A percentile compares a stretch with the other conserved stretches of the same genome.
Conservation (phyloP, 495 filamentous ascomycete species). For the Podospora didyma region DNA sequence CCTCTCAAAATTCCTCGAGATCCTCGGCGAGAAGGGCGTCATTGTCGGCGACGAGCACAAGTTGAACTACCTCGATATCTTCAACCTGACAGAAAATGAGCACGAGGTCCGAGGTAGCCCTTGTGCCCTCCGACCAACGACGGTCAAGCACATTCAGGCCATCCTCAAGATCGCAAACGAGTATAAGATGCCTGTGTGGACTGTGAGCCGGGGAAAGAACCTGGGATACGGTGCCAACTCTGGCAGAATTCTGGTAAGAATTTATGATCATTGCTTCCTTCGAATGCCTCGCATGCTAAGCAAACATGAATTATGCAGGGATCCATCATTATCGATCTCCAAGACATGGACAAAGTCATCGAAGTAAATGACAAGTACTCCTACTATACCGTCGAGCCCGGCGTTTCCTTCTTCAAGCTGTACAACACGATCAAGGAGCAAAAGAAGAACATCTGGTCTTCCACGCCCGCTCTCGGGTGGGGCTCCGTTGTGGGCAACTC, state of each 20-base stretch:
- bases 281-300: not conserved
- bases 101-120: conserved; percentile 7
- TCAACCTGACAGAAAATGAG: conserved; percentile 9
- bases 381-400: conserved; percentile 49
- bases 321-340: conserved; percentile 48
- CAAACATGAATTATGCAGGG: conserved; percentile 20
- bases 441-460: conserved; percentile 46
- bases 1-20: conserved; percentile 9
- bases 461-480: conserved; percentile 49
- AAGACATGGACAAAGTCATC: conserved; percentile 50
- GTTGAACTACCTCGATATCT: conserved; percentile 9
- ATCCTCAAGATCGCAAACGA: conserved; percentile 31
- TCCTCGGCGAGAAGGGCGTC: conserved; percentile 10
- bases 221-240: conserved; percentile 24
- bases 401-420: conserved; percentile 51
- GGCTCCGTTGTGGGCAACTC: conserved; percentile 53
- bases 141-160: conserved; percentile 9
- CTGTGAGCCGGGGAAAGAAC: conserved; percentile 47
- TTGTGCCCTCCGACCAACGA: conserved; percentile 8
- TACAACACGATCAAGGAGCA: conserved; percentile 43
- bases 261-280: not conserved
- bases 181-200: conserved; percentile 42
- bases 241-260: conserved; percentile 2
- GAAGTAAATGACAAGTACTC: conserved; percentile 49
- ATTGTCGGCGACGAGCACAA: conserved; percentile 10